Evolutionary conservation across 2,329 filamentous ascomycete species (phyloP).

Genomic region (Trichophyton benhamiae): DNA sequence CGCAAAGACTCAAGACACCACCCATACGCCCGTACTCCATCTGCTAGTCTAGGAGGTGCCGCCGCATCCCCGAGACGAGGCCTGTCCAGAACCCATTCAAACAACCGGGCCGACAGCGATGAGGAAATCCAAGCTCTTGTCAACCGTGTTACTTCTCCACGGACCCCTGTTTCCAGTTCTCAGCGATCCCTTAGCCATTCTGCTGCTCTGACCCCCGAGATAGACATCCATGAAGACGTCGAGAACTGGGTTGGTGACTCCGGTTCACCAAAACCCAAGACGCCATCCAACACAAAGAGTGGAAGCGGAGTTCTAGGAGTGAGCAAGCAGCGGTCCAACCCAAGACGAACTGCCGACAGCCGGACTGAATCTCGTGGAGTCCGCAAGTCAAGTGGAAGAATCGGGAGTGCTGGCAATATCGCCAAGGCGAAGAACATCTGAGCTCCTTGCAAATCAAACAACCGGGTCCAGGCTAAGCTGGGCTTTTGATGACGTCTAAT

Average conservation of each 20-base stretch:
- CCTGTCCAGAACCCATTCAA: not conserved
- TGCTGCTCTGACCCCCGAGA: constrained; percentile 56
- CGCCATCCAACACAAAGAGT: constrained; percentile 46
- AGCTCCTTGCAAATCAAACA: not conserved
- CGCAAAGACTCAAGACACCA: constrained; percentile 63
- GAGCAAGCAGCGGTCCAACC: constrained; percentile 52
- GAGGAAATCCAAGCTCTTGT: constrained; percentile 68
- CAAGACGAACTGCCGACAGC: constrained; percentile 30
- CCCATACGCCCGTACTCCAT: constrained; percentile 52
- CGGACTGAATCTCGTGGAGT: constrained; percentile 30
- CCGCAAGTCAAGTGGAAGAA: constrained; percentile 36
- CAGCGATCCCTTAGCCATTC: constrained; percentile 62
- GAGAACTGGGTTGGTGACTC: constrained; percentile 48
- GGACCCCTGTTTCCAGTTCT: constrained; percentile 40
- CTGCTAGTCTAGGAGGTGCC: constrained; percentile 27
- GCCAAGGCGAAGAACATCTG: constrained; percentile 6
- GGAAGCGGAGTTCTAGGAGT: constrained; percentile 40
- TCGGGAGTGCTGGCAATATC: constrained; percentile 32
- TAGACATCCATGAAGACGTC: constrained; percentile 50
- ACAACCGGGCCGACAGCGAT: constrained; percentile 53
- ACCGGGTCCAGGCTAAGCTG: not conserved
- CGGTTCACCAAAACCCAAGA: constrained; percentile 32
- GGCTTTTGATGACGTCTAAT: not conserved
- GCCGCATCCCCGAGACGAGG: constrained; percentile 9
- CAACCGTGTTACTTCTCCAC: constrained; percentile 46